A percentile compares a stretch with the other conserved stretches of the same genome.
phyloP scores from a whole-genome alignment of 2,329 filamentous ascomycete genomes.

The Ophiocordyceps camponoti-rufipedis region DNA sequence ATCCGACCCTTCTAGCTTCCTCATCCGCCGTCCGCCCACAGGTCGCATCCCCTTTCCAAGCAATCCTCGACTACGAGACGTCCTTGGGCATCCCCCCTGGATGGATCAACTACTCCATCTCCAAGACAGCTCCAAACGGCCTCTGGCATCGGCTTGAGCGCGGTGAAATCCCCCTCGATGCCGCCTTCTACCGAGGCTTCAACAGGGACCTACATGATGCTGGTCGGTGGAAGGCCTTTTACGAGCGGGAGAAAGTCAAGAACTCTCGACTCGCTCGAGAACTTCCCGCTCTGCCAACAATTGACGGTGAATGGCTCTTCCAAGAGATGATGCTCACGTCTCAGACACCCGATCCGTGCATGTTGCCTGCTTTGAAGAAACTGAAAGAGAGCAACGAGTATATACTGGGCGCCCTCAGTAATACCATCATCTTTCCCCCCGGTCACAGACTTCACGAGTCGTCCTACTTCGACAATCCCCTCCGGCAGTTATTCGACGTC shows the following conservation, averaged over 20 bases:
- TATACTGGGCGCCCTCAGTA: slow-evolving; percentile 68
- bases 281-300: slow-evolving; percentile 45
- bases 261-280: slow-evolving; percentile 18
- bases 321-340: slow-evolving; percentile 77
- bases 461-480: slow-evolving; percentile 32
- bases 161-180: slow-evolving; percentile 60
- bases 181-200: slow-evolving; percentile 59
- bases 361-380: slow-evolving; percentile 63
- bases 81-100: slow-evolving; percentile 60
- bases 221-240: slow-evolving; percentile 51
- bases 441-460: slow-evolving; percentile 46
- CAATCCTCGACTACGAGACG: slow-evolving; percentile 80
- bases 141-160: slow-evolving; percentile 81
- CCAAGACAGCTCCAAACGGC: slow-evolving; percentile 56
- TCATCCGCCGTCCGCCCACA: slow-evolving; percentile 16
- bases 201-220: slow-evolving; percentile 51
- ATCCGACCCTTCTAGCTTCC: not conserved
- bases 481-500: slow-evolving; percentile 60
- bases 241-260: slow-evolving; percentile 23
- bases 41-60: slow-evolving; percentile 84
- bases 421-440: slow-evolving; percentile 73
- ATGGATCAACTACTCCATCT: slow-evolving; percentile 86
- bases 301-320: slow-evolving; percentile 69
- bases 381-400: slow-evolving; percentile 47
- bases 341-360: slow-evolving; percentile 59